These are phyloP conservation scores for Thuja plicata DNA, from an alignment of 83 land plant species.

Conservation along the genomic window DNA sequence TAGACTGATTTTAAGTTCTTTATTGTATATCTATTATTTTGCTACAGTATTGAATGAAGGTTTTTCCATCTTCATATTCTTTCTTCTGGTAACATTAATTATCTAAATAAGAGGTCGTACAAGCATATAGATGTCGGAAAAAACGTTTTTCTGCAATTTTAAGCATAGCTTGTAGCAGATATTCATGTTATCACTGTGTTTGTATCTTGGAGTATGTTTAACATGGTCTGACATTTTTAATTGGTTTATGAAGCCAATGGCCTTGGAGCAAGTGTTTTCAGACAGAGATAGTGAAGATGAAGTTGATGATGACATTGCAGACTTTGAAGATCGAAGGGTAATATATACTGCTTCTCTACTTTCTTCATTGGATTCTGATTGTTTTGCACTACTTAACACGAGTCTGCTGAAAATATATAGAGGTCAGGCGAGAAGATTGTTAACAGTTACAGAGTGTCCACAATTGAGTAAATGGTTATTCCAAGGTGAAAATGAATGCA, in stretches of 20 bases:
- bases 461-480: background rate
- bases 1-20: background rate
- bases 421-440: background rate
- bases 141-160: background rate
- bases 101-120: background rate
- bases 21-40: background rate
- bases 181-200: background rate
- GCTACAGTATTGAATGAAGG: background rate
- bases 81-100: background rate
- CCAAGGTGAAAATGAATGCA: background rate
- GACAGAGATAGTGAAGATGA: conserved; percentile 99
- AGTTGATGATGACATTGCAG: conserved; percentile 92
- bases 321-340: conserved; percentile 96
- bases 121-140: background rate
- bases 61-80: background rate
- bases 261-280: conserved; percentile 79
- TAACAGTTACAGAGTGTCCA: background rate
- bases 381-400: background rate
- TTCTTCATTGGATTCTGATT: background rate
- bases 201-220: background rate
- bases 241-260: conserved; percentile 79
- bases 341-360: conserved; percentile 8
- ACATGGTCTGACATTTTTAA: background rate
- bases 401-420: background rate
- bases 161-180: background rate